Evolutionary conservation across 1,139 yeast genomes (phyloP).

Genomic region (Blastobotrys aristatus): DNA sequence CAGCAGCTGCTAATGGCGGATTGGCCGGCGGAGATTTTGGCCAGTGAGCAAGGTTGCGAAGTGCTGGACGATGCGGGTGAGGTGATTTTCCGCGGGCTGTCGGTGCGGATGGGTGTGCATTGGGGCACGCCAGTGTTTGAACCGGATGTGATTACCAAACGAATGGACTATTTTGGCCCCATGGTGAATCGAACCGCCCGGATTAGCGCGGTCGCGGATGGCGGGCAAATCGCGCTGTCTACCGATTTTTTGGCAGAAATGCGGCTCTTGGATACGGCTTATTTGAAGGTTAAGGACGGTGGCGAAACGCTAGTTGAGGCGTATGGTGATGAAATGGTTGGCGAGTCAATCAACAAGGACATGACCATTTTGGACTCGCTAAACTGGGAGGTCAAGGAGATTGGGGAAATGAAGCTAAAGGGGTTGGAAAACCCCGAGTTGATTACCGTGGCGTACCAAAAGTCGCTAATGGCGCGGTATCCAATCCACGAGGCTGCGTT

Average conservation of each 20-base stretch:
- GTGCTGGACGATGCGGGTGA: constrained; percentile 62
- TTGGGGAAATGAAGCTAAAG: constrained; percentile 86
- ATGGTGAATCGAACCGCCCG: constrained; percentile 96
- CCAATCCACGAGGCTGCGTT: constrained; percentile 39
- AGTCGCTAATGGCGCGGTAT: constrained; percentile 53
- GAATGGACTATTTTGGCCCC: constrained; percentile 99
- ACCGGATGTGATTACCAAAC: constrained; percentile 84
- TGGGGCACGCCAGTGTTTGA: constrained; percentile 99
- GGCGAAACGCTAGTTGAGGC: constrained; percentile 47
- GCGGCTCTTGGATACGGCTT: constrained; percentile 51
- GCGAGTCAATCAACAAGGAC: constrained; percentile 64
- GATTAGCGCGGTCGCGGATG: constrained; percentile 92
- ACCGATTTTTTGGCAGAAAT: constrained; percentile 75
- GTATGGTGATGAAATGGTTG: constrained; percentile 55
- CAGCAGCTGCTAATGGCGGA: constrained; percentile 76
- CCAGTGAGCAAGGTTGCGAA: constrained; percentile 79
- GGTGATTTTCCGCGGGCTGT: constrained; percentile 74
- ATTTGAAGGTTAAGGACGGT: constrained; percentile 41
- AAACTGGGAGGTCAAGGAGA: constrained; percentile 63
- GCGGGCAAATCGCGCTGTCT: constrained; percentile 92
- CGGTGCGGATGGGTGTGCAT: constrained; percentile 96
- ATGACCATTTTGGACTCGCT: constrained; percentile 58
- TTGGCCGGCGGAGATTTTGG: constrained; percentile 93
- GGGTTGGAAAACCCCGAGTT: constrained; percentile 93
- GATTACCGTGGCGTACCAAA: constrained; percentile 75